Conservation (phyloP, 2,329 filamentous ascomycete genomes). For the Penicillium freii region DNA sequence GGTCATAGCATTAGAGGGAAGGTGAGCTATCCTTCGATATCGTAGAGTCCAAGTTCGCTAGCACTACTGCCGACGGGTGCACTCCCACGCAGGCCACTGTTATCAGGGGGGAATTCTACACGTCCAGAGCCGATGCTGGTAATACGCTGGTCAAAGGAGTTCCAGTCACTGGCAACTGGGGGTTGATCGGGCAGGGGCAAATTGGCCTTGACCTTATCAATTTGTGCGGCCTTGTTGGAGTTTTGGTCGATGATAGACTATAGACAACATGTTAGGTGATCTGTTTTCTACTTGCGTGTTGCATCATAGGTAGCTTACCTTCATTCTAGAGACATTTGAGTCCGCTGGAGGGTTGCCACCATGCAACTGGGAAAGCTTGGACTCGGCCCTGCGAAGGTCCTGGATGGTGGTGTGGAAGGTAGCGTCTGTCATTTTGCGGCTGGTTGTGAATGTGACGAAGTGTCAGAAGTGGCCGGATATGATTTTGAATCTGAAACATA, state of each 20-base stretch:
- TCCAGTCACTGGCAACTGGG: conserved; percentile 72
- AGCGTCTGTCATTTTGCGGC: not conserved
- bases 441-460: not conserved
- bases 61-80: conserved; percentile 58
- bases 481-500: not conserved
- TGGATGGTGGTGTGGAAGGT: not conserved
- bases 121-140: conserved; percentile 69
- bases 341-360: not conserved
- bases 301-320: conserved; percentile 36
- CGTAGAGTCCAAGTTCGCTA: conserved; percentile 59
- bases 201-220: conserved; percentile 67
- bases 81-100: conserved; percentile 57
- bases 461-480: not conserved
- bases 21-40: conserved; percentile 54
- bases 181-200: conserved; percentile 78
- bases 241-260: conserved; percentile 43
- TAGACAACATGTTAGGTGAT: not conserved
- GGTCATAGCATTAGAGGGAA: conserved; percentile 61
- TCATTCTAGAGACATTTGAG: conserved; percentile 20
- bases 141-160: conserved; percentile 66
- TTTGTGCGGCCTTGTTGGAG: conserved; percentile 59
- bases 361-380: not conserved
- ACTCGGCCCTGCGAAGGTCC: not conserved
- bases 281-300: too few relatives aligned
- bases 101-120: conserved; percentile 49